A percentile compares a stretch with the other conserved stretches of the same genome.
Evolutionary conservation across 1,284 basidiomycete genomes (phyloP).

Genomic region (Prillingera fragicola): DNA sequence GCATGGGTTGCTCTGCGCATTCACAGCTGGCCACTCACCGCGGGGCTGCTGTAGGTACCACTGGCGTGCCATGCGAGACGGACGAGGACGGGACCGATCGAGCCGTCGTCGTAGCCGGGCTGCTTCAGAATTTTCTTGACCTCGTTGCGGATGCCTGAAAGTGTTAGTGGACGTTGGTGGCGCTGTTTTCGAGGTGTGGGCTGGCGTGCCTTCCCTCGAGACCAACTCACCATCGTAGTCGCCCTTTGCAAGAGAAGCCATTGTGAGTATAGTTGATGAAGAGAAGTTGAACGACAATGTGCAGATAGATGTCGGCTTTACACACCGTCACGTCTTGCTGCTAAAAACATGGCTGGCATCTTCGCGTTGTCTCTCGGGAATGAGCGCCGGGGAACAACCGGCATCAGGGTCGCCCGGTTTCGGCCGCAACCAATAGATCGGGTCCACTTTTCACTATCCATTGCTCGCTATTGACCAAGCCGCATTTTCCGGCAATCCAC

Average conservation of each 20-base stretch:
- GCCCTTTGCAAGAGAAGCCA: conserved; percentile 34
- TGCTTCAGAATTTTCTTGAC: conserved; percentile 44
- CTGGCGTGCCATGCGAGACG: conserved; percentile 54
- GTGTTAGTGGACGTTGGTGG: too few species aligned
- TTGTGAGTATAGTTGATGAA: conserved; percentile 3
- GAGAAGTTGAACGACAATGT: too few species aligned
- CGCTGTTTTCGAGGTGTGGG: not conserved
- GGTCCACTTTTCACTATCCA: too few species aligned
- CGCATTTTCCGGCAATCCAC: too few species aligned
- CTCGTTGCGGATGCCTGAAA: conserved; percentile 39
- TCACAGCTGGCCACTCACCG: conserved; percentile 20
- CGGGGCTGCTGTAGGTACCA: conserved; percentile 48
- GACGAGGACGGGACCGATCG: conserved; percentile 45
- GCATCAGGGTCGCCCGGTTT: too few species aligned
- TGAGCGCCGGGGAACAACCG: too few species aligned
- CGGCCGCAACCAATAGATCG: too few species aligned
- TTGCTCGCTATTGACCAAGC: too few species aligned
- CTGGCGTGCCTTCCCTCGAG: not conserved
- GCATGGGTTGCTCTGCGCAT: not conserved
- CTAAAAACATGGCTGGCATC: too few species aligned
- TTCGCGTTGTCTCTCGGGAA: too few species aligned
- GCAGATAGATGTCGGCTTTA: not conserved
- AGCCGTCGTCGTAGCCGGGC: conserved; percentile 48
- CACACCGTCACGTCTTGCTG: too few species aligned
- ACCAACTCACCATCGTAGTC: conserved; percentile 36